phyloP scores from a whole-genome alignment of 352 stramenopile genomes.

The Phytophthora hybrid region DNA sequence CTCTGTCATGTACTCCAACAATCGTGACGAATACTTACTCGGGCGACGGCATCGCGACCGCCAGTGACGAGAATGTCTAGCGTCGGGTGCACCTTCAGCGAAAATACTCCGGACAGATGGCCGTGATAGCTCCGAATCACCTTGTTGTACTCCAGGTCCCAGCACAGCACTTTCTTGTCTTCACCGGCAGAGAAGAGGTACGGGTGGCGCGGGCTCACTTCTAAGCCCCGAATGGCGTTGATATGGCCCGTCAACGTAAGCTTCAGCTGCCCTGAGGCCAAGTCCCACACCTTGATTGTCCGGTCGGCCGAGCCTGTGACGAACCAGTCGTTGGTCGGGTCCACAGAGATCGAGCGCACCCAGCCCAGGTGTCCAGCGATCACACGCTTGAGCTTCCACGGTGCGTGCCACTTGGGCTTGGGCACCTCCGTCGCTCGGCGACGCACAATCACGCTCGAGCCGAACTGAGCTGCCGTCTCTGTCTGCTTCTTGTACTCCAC shows the following conservation, averaged over 20 bases:
- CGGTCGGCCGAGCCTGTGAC: conserved; percentile 97
- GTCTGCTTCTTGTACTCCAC: conserved; percentile 72
- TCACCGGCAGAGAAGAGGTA: conserved; percentile 99
- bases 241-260: conserved; percentile 99
- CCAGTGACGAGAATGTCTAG: conserved; percentile 98
- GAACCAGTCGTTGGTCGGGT: conserved; percentile 99
- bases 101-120: conserved; percentile 99
- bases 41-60: conserved; percentile 90
- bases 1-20: conserved; percentile 51
- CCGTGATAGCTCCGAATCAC: conserved; percentile 99
- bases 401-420: conserved; percentile 98
- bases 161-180: conserved; percentile 99
- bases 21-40: conserved; percentile 51
- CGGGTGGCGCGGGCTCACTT: conserved; percentile 95
- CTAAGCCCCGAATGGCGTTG: conserved; percentile 96
- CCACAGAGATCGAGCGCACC: conserved; percentile 98
- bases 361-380: conserved; percentile 96
- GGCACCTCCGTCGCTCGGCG: conserved; percentile 90
- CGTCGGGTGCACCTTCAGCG: conserved; percentile 97
- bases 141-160: conserved; percentile 99
- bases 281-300: conserved; percentile 99
- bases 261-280: conserved; percentile 97
- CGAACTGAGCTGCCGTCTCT: conserved; percentile 59
- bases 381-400: conserved; percentile 98
- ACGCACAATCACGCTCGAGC: conserved; percentile 74